Base-by-base conservation (phyloP, 352 stramenopile genomes). In the Globisporangium acanthophoron region DNA sequence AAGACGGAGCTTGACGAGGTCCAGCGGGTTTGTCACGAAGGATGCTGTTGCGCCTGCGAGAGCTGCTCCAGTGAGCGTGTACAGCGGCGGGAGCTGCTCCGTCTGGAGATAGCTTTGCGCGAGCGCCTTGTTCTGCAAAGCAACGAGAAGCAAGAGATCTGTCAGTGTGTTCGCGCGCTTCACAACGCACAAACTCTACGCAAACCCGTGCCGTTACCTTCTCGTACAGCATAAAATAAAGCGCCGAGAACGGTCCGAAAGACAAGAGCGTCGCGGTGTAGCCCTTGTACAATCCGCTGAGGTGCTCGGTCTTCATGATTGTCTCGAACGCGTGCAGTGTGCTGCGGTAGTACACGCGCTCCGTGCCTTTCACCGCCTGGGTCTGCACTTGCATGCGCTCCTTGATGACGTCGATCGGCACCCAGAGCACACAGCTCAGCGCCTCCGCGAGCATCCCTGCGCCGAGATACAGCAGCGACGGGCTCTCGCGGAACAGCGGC, bases 371-470 rank as follows among this genome's bases (percentile, higher is more conserved):
- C 6, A 48, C 39, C 3, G 59, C 24, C n/a, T 70, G 59, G 15
- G 58, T 60, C 65, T 98, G 95, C 29, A 99, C 91, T 84, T 99
- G 97, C 78, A 99, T 89, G 57, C 97, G 85, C 73, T 99, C 97
- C 66, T 99, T 99, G 37, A 99, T 87, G 39, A 99, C 96, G 66
- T 99, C 97, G 33, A 99, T 96, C n/a, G 97, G 97, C n/a, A 99
- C 96, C 78, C 96, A 99, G 20, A 99, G 73, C 35, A 99, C 82
- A 65, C 97, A 99, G 58, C 92, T 91, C 18, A 91, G 35, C 16
- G 81, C 77, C 57, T 94, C 84, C 3, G 84, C 84, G 7, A 85
- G 41, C 73, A 94, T 89, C 8, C 84, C 84, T 0, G 78, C 73
- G 0, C 80, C 70, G n/a, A 94, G 65, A 44, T 88, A 91, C 48